Evolutionary conservation across 306 rosid genomes (phyloP).

Genomic region (Lathyrus sativus): DNA sequence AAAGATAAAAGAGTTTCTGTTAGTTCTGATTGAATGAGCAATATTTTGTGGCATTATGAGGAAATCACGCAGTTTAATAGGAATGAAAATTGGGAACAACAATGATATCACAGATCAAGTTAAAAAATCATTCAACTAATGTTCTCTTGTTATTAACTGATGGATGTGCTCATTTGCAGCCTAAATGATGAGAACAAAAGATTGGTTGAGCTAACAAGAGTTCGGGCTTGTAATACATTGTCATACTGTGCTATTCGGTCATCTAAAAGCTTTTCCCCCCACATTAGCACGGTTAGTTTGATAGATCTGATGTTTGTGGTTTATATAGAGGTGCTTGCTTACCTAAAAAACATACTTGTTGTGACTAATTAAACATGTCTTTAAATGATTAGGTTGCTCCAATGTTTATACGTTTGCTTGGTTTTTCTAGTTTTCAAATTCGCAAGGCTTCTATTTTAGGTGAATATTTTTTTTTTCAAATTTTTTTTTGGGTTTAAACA

Average conservation of each 20-base stretch:
- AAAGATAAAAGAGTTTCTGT: no score
- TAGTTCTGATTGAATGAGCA: no score
- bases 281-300: conserved; percentile 25
- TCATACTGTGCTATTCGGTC: conserved; percentile 27
- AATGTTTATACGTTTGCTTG: conserved; percentile 12
- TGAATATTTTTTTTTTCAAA: background rate
- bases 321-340: background rate
- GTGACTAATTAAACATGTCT: conserved; percentile 2
- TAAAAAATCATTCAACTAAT: no score
- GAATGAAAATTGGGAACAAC: no score
- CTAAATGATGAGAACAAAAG: no score
- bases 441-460: conserved; percentile 31
- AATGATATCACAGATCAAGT: no score
- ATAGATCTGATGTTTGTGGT: background rate
- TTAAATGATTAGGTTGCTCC: conserved; percentile 28
- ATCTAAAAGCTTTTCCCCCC: background rate
- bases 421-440: background rate
- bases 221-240: conserved; percentile 24
- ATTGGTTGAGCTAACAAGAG: no score
- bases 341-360: background rate
- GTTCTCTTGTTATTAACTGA: no score
- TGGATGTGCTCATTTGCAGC: no score
- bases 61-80: no score
- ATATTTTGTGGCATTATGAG: no score
- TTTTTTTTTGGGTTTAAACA: background rate